phyloP scores from a whole-genome alignment of 2,329 filamentous ascomycete genomes.

The Fusarium redolens region DNA sequence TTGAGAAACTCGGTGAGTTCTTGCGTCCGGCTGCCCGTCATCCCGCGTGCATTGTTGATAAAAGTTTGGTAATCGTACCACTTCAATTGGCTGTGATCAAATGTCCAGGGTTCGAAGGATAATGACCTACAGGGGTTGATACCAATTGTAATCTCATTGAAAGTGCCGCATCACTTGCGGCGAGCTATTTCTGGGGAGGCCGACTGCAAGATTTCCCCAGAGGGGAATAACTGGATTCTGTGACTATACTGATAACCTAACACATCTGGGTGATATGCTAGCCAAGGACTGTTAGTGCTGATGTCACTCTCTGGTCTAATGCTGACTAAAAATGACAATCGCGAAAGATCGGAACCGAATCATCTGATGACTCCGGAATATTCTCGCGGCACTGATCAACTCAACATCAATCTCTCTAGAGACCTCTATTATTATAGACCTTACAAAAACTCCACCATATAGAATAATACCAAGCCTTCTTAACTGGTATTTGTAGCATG shows the following conservation, averaged over 20 bases:
- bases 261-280: rapidly evolving
- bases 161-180: background rate
- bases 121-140: background rate
- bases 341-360: slow-evolving; percentile 24
- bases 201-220: background rate
- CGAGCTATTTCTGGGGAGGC: background rate
- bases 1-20: background rate
- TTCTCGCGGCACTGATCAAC: slow-evolving; percentile 8
- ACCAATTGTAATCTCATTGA: background rate
- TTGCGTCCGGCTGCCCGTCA: background rate
- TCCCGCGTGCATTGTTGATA: background rate
- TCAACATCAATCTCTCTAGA: background rate
- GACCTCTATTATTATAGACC: background rate
- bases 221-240: background rate
- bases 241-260: background rate
- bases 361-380: slow-evolving; percentile 12
- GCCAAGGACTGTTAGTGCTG: background rate
- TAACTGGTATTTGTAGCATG: background rate
- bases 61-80: slow-evolving; percentile 27
- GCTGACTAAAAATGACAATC: background rate
- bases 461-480: background rate
- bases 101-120: background rate
- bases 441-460: no score
- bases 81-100: slow-evolving; percentile 14
- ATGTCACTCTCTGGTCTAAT: background rate